phyloP scores from a whole-genome alignment of 2,329 filamentous ascomycete species.

The Aspergillus eucalypticola region DNA sequence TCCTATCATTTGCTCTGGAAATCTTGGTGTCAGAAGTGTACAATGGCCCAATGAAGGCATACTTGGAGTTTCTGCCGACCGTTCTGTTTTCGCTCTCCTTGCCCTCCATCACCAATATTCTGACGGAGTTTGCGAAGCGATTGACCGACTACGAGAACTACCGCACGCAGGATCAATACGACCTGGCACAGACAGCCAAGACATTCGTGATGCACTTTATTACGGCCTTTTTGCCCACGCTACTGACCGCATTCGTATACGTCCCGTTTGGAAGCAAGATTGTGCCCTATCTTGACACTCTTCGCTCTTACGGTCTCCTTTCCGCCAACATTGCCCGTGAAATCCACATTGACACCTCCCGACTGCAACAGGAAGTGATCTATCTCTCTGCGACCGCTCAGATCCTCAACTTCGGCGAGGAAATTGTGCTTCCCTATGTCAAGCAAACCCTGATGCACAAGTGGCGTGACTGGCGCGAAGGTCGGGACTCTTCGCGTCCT shows the following conservation, averaged over 20 bases:
- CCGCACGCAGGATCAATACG: slow-evolving; percentile 79
- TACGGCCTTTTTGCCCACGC: slow-evolving; percentile 88
- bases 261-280: slow-evolving; percentile 85
- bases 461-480: slow-evolving; percentile 49
- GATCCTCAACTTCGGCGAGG: slow-evolving; percentile 80
- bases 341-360: slow-evolving; percentile 79
- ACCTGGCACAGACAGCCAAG: slow-evolving; percentile 84
- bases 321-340: slow-evolving; percentile 49
- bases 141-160: slow-evolving; percentile 90
- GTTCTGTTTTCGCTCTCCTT: slow-evolving; percentile 79
- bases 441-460: slow-evolving; percentile 78
- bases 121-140: slow-evolving; percentile 73
- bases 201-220: slow-evolving; percentile 97
- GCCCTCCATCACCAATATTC: slow-evolving; percentile 72
- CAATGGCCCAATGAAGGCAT: slow-evolving; percentile 79
- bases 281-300: slow-evolving; percentile 82
- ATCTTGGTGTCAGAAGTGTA: slow-evolving; percentile 97
- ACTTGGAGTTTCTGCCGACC: slow-evolving; percentile 84
- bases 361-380: slow-evolving; percentile 87
- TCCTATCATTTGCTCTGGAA: slow-evolving; percentile 85
- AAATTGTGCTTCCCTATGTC: slow-evolving; percentile 79
- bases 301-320: slow-evolving; percentile 58
- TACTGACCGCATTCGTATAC: slow-evolving; percentile 91
- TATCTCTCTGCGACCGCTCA: slow-evolving; percentile 96
- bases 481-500: slow-evolving; percentile 35